Base-by-base conservation (phyloP, 345 rosid genomes). In the Microcos paniculata region DNA sequence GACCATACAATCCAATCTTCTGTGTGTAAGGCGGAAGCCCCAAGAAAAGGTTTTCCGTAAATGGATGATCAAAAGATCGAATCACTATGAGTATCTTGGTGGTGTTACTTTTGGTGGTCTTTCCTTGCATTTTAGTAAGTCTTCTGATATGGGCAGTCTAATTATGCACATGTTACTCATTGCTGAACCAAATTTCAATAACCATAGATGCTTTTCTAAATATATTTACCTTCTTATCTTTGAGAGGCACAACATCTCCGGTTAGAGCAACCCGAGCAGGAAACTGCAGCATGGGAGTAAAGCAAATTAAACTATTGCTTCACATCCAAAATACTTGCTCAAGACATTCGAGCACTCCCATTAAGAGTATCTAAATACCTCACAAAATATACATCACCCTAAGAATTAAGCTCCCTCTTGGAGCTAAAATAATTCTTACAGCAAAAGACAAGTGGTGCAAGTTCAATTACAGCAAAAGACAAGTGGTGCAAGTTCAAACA, bases 201-300 rank as follows among this genome's bases (percentile, higher is more conserved):
- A 9, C 23, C 15, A 15, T 30, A 3, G 14, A 49, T 35, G 24
- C 40, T 38, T 24, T 74, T 21, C 57, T 15, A 51, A 26, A 65
- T 49, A 65, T 26, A 59, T 65, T 72, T 74, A 94, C 98, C 90
- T 88, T 90, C 79, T 87, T 85, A 55, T 84, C 91, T 59, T 79
- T 84, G 61, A 94, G 90, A 83, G 94, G 88, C 73, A 81, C 56
- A 55, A 90, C 82, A 71, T 92, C 95, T 70, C 98, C 98, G 19
- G 84, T 89, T 68, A 94, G 75, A 82, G 97, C 97, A 80, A 91
- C 86, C 77, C 92, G 83, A 62, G 85, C 80, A 4, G 98, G 97
- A 72, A 89, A 80, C 98, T 94, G 90, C 85, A 84, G 63, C 80
- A 77, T 28, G 64, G 35, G 70, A 19, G 68, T 21, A 76, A 15